phyloP scores from a whole-genome alignment of 2,329 filamentous ascomycete genomes.

The Diaporthe ampelina region DNA sequence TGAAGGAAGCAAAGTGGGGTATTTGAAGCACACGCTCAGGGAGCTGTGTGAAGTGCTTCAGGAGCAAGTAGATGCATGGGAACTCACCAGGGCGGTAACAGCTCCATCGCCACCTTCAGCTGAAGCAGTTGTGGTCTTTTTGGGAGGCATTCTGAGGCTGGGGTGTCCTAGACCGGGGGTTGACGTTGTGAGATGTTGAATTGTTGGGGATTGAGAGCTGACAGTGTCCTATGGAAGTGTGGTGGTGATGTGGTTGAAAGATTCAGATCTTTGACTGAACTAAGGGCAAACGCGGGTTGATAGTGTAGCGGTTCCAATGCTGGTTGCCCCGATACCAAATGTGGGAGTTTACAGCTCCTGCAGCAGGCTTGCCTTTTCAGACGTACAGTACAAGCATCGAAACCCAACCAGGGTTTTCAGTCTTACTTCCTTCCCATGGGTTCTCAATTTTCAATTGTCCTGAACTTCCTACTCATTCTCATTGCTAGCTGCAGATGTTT shows the following conservation, averaged over 20 bases:
- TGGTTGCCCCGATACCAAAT: not conserved
- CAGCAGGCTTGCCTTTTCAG: not conserved
- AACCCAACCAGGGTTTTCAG: not conserved
- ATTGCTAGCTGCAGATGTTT: too few relatives aligned
- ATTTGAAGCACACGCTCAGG: too few relatives aligned
- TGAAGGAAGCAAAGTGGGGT: not conserved
- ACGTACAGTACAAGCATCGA: not conserved
- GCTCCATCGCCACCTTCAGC: not conserved
- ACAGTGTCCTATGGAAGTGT: not conserved
- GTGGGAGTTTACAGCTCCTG: not conserved
- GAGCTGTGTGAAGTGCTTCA: too few relatives aligned
- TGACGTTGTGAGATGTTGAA: not conserved
- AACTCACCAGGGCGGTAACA: not conserved
- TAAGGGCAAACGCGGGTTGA: not conserved
- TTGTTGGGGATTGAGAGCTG: not conserved
- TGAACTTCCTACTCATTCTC: not conserved
- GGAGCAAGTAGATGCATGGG: not conserved
- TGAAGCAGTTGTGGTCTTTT: not conserved
- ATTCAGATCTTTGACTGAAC: not conserved
- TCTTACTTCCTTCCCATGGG: not conserved
- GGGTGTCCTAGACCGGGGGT: not conserved
- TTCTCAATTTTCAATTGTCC: too few relatives aligned
- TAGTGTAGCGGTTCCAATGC: not conserved
- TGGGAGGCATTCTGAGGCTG: conserved; percentile 8
- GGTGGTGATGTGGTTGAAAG: not conserved